Conservation (phyloP, 441 rosid species). For the Oxalis stricta region DNA sequence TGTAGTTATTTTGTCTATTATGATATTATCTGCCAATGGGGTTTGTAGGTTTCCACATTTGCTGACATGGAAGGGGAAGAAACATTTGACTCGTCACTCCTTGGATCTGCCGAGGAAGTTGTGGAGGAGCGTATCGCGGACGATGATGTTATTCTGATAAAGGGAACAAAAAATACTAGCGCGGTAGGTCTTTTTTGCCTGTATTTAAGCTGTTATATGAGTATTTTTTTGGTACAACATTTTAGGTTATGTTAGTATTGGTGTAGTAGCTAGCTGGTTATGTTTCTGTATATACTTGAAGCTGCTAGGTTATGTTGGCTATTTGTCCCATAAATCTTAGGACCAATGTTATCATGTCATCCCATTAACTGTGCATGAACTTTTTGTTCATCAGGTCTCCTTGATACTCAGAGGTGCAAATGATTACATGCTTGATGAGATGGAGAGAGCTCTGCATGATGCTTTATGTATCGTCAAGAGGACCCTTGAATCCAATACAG, state of each 20-base stretch:
- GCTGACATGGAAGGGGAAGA: slow-evolving; percentile 99
- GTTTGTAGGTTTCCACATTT: slow-evolving; percentile 78
- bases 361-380: background rate
- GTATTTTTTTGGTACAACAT: too few relatives aligned
- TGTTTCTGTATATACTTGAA: too few relatives aligned
- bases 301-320: too few relatives aligned
- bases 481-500: slow-evolving; percentile 90
- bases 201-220: too few relatives aligned
- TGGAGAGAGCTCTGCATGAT: slow-evolving; percentile 95
- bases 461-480: slow-evolving; percentile 82
- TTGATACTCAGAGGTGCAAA: slow-evolving; percentile 94
- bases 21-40: slow-evolving; percentile 1
- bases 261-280: background rate
- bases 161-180: slow-evolving; percentile 83
- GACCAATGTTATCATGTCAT: background rate
- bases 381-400: slow-evolving; percentile 49
- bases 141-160: slow-evolving; percentile 86
- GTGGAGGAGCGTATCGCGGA: slow-evolving; percentile 92
- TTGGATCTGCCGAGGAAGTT: slow-evolving; percentile 83
- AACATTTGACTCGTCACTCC: slow-evolving; percentile 78
- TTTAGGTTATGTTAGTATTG: background rate
- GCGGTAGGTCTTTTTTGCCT: slow-evolving; percentile 38
- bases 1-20: background rate
- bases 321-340: too few relatives aligned
- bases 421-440: slow-evolving; percentile 97